Conservation (phyloP, 2,329 filamentous ascomycete genomes). For the Lasiodiplodia hormozganensis region DNA sequence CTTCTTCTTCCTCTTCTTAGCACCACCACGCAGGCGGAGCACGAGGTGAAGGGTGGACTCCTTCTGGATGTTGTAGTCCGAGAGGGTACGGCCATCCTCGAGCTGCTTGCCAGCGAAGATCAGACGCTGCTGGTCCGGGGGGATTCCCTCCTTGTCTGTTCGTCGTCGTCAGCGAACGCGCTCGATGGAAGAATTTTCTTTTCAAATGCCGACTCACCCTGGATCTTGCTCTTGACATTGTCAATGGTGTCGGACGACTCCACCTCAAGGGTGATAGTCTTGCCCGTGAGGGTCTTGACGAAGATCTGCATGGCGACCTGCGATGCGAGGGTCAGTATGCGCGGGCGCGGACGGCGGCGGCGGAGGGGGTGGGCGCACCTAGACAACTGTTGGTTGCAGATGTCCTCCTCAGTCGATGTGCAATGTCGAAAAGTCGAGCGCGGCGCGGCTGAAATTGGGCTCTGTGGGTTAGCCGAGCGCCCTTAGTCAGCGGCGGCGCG, state of each 20-base stretch:
- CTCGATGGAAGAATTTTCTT: background rate
- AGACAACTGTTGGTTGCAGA: slow-evolving; percentile 53
- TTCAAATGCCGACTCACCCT: slow-evolving; percentile 56
- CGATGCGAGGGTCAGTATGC: slow-evolving; percentile 17
- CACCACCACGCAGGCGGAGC: slow-evolving; percentile 96
- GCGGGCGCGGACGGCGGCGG: background rate
- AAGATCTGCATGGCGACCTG: slow-evolving; percentile 57
- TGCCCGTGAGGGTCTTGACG: slow-evolving; percentile 84
- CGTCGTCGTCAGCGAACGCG: slow-evolving; percentile 44
- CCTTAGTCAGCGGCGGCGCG: slow-evolving; percentile 16
- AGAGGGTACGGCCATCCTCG: slow-evolving; percentile 97
- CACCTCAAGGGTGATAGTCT: slow-evolving; percentile 99
- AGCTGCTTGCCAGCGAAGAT: slow-evolving; percentile 99
- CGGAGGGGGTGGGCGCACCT: slow-evolving; percentile 48
- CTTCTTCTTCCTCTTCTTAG: slow-evolving; percentile 99
- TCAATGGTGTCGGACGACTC: slow-evolving; percentile 99
- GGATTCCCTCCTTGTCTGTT: slow-evolving; percentile 99
- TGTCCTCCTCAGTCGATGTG: slow-evolving; percentile 67
- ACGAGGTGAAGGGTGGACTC: slow-evolving; percentile 98
- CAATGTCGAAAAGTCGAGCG: slow-evolving; percentile 34
- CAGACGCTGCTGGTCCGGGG: slow-evolving; percentile 97
- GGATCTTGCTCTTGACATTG: slow-evolving; percentile 99
- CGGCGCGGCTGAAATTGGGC: slow-evolving; percentile 24
- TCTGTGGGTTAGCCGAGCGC: slow-evolving; percentile 23
- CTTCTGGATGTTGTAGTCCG: slow-evolving; percentile 99